These are phyloP conservation scores for Vicia faba DNA, from an alignment of 306 rosid genomes.

Conservation along the genomic window DNA sequence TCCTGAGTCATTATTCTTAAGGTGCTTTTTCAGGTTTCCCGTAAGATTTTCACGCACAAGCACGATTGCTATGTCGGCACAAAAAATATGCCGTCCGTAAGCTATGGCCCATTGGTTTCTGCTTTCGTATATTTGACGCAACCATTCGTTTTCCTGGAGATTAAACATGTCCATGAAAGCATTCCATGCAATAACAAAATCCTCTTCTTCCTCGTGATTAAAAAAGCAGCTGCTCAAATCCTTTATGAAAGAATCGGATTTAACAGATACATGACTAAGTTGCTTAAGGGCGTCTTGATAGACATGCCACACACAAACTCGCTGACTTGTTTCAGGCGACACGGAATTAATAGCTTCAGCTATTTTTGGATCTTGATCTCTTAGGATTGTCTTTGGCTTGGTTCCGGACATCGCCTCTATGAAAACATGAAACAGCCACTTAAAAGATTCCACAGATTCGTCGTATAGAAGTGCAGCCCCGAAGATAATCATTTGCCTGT, in stretches of 20 bases:
- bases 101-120: conserved; percentile 60
- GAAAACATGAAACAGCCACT: conserved; percentile 58
- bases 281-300: conserved; percentile 55
- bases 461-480: conserved; percentile 58
- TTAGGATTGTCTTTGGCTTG: conserved; percentile 59
- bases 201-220: conserved; percentile 56
- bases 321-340: conserved; percentile 44
- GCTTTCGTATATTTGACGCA: conserved; percentile 44
- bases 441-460: conserved; percentile 57
- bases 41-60: conserved; percentile 44
- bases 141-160: conserved; percentile 57
- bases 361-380: conserved; percentile 48
- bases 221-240: conserved; percentile 57
- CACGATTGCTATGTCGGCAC: conserved; percentile 51
- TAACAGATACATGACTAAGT: conserved; percentile 39
- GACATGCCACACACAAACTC: conserved; percentile 57
- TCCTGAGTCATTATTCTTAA: conserved; percentile 43
- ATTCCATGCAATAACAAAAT: conserved; percentile 60
- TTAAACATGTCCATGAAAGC: conserved; percentile 46
- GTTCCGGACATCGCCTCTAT: conserved; percentile 54
- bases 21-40: conserved; percentile 49
- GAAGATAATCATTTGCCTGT: conserved; percentile 55
- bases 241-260: conserved; percentile 44
- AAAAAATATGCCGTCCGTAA: conserved; percentile 48
- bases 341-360: conserved; percentile 46